Base-by-base conservation (phyloP, 2,329 filamentous ascomycete species). In the Cladorrhinum sp. region DNA sequence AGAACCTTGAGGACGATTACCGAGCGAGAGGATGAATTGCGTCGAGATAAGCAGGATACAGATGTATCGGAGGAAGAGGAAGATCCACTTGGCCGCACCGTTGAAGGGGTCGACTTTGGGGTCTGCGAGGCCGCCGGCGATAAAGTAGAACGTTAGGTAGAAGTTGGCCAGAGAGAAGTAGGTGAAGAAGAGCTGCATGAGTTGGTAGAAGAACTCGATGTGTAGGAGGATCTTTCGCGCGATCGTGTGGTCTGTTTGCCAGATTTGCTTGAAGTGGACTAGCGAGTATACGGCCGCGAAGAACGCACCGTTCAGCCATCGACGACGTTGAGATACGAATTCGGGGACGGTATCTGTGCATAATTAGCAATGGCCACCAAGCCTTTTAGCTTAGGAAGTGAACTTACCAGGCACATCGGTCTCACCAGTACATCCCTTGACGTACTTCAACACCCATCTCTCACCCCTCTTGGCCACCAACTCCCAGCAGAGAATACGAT, bases 131-230 rank as follows among this genome's bases (percentile, higher is more conserved):
- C 93, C 96, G 49, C 95, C 95, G 22, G 92, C 92, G 66, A 99
- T 89, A 79, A 99, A 99, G 83, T 93, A 99, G 78, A 99, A 99
- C 60, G 93, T 96, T 56, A 99, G 87, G 75, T 98, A 99, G 81
- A 98, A 99, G 80, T 99, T 99, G 75, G 93, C 93, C 45, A 99
- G 86, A 10, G 93, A 96, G 79, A 99, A 98, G 79, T 92, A 99
- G 50, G 95, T 99, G 79, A 99, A 99, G 63, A 96, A 75, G 13
- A 99, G 85, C 71, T 92, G 90, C 67, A 98, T 83, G 73, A 96
- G 89, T 74, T 99, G 95, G 75, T 99, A 99, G 67, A 96, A 75
- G 72, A 97, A 97, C 74, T 99, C 95, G 68, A 98, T 86, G 75
- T 97, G 93, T 56, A 99, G 85, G 32, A 99, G 83, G 23, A 96